Percentiles rank a stretch among this genome's conserved stretches.
phyloP scores from a whole-genome alignment of 129 eudicot genomes.

The Tanacetum coccineum region DNA sequence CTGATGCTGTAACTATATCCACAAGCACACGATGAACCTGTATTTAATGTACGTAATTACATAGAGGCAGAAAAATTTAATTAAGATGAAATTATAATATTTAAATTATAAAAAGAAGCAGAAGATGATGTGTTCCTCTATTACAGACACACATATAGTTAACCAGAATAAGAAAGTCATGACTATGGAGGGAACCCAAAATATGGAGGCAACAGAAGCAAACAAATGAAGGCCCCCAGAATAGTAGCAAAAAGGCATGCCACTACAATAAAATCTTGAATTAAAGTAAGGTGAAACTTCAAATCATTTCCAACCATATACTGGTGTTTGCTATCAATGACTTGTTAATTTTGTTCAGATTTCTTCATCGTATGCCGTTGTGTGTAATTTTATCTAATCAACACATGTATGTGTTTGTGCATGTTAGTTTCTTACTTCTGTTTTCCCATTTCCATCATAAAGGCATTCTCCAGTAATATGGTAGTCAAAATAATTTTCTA shows the following conservation, averaged over 20 bases:
- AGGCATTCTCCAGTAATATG: too few relatives aligned
- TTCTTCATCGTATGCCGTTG: too few relatives aligned
- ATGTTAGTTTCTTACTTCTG: too few relatives aligned
- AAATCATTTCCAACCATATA: too few relatives aligned
- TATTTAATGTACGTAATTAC: slow-evolving; percentile 2
- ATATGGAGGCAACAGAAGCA: neutral
- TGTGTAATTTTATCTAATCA: neutral
- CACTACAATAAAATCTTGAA: neutral
- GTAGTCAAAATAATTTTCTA: too few relatives aligned
- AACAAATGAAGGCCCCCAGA: neutral
- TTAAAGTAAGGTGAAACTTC: too few relatives aligned
- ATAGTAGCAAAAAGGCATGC: neutral
- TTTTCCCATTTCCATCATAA: too few relatives aligned
- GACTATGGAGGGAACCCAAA: neutral
- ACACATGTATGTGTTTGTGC: neutral
- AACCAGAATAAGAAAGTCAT: neutral
- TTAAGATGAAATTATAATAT: neutral
- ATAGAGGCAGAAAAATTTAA: neutral
- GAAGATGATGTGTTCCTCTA: neutral
- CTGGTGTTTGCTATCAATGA: neutral
- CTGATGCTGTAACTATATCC: slow-evolving; percentile 89
- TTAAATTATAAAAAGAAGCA: neutral
- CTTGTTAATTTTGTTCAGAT: neutral
- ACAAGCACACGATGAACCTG: slow-evolving; percentile 98
- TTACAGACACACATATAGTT: neutral